These are phyloP conservation scores for Carnegiea gigantea DNA, from an alignment of 179 eudicot genomes.

Conservation along the genomic window DNA sequence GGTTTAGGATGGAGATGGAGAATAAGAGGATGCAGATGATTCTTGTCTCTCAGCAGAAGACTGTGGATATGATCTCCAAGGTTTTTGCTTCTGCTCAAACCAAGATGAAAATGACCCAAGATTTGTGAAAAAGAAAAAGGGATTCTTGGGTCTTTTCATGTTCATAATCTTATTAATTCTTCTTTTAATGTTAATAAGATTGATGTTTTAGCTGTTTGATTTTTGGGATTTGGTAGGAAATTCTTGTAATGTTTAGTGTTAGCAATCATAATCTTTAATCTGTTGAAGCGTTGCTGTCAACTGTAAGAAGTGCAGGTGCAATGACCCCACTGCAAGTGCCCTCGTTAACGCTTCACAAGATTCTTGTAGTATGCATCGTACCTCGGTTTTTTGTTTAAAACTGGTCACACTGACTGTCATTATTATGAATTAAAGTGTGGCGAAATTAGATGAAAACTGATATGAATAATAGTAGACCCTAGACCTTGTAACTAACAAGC, in stretches of 20 bases:
- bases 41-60: conserved; percentile 49
- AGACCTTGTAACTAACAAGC: too few species aligned
- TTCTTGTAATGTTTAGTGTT: background rate
- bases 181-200: background rate
- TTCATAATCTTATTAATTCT: background rate
- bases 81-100: conserved; percentile 45
- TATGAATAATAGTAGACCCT: too few species aligned
- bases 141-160: background rate
- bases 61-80: conserved; percentile 50
- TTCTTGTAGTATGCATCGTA: too few species aligned
- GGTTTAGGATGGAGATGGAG: conserved; percentile 72
- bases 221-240: background rate
- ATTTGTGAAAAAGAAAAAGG: conserved; percentile 13
- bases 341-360: too few species aligned
- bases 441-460: too few species aligned
- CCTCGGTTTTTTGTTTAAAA: too few species aligned
- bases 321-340: too few species aligned
- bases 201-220: background rate
- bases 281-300: background rate
- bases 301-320: too few species aligned
- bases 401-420: too few species aligned
- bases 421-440: too few species aligned
- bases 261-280: background rate
- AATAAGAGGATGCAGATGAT: conserved; percentile 72
- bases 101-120: conserved; percentile 37